Evolutionary conservation across 225 moss, liverwort and hornwort species (phyloP), one percentile per base, ranked within the genome.

Genomic region (Pseudisothecium myosuroides): DNA sequence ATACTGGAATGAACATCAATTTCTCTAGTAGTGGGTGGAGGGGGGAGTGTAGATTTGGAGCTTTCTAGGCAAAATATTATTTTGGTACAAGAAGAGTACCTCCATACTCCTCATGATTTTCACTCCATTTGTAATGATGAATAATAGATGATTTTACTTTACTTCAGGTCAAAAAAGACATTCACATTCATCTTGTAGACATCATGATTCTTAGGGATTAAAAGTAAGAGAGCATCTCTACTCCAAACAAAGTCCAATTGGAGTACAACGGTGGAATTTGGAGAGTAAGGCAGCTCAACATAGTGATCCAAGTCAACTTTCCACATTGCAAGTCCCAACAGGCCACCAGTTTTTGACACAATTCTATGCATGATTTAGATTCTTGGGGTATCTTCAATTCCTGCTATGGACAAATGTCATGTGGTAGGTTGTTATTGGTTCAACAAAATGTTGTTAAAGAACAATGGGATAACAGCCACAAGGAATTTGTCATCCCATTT

Each of bases 251-350:
- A 2, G 13, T 4, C 1, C 4, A 12, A 23, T 39, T 68, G 5
- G 0, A 26, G 0, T 0, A 26, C 0, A 15, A 0, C 16, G 0
- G 16, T 9, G 9, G 17, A 1, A 45, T 43, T 2, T 3, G 28
- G 10, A 16, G 3, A 43, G 0, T 0, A 3, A 72, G 3, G 28
- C 3, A 43, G 0, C 5, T 43, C 3, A 5, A 23, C 3, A 15
- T 0, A 72, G 3, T 0, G 24, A 3, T 8, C 14, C 2, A 71
- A n/a, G 16, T 0, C 16, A 26, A 41, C 1, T 5, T 71, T 43
- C 0, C 3, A 0, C 9, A 71, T 3, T 7, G 5, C 9, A 16
- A 27, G 27, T 28, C 4, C 17, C 2, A 27, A 0, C 0, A 28
- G 0, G 1, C 17, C 0, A 17, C 1, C 17, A 45, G 11, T 29